These are phyloP conservation scores for Colletotrichum abscissum DNA, from an alignment of 2,329 filamentous ascomycete species.

Conservation along the genomic window DNA sequence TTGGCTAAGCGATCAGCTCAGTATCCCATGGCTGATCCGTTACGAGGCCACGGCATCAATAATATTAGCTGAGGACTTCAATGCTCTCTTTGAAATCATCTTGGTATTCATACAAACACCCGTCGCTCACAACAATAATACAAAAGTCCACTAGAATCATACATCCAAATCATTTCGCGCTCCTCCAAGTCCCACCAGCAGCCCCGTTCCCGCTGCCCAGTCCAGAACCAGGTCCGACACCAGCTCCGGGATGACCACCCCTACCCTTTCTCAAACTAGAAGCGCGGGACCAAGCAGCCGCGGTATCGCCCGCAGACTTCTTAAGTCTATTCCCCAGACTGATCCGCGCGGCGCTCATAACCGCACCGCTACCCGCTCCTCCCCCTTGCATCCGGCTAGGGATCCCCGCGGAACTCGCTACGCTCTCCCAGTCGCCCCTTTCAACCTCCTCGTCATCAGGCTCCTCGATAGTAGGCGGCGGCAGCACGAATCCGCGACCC, in stretches of 20 bases:
- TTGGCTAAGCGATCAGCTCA: too few species aligned
- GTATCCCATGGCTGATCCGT: too few species aligned
- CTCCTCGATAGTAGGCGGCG: constrained; percentile 43
- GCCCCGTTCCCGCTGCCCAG: neutral
- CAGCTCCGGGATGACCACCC: neutral
- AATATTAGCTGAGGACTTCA: neutral
- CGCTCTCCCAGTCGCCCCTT: constrained; percentile 51
- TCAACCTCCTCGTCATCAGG: constrained; percentile 46
- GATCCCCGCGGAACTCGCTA: constrained; percentile 40
- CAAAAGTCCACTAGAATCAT: neutral
- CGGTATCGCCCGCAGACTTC: constrained; percentile 54
- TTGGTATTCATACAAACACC: neutral
- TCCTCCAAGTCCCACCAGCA: constrained; percentile 6
- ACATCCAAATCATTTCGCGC: constrained; percentile 2
- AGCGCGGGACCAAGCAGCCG: constrained; percentile 52
- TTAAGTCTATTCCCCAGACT: constrained; percentile 63
- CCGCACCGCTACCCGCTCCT: constrained; percentile 40
- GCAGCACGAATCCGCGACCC: constrained; percentile 36
- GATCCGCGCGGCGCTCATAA: constrained; percentile 53
- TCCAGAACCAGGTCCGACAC: neutral
- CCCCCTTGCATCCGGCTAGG: constrained; percentile 31
- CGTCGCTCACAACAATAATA: neutral
- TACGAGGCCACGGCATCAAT: too few species aligned
- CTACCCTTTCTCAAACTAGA: constrained; percentile 50
- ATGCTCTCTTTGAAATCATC: neutral